Evolutionary conservation across 2,329 filamentous ascomycete species (phyloP), one percentile per base, ranked within the genome.

Genomic region (Alternaria conjuncta): DNA sequence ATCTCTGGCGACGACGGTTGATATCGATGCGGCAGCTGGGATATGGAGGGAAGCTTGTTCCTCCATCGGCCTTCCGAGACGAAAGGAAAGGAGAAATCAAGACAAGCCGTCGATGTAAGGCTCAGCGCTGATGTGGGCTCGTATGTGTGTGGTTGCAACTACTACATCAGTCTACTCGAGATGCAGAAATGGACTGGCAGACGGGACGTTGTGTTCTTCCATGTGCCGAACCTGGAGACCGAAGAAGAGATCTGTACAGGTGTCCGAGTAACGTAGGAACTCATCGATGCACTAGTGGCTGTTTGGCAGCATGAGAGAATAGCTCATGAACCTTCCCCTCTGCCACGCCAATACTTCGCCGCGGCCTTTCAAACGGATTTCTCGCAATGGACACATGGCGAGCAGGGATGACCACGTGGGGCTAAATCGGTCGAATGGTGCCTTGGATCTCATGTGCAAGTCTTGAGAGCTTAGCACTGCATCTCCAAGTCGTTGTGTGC

Each of bases 81-180:
- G 21, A 41, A 55, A 44, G 23, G 53, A n/a, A 44, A 44, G 21
- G 23, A 9, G 4, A 30, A 21, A 13, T 21, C n/a, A 21, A 44
- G 53, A 44, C 23, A 20, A 30, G 25, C 25, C 20, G 28, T 50
- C 25, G 7, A 50, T 0, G n/a, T 30, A 15, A 30, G 11, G n/a
- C 61, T 74, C n/a, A 82, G 75, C 28, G 75, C 81, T 46, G 80
- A 83, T 64, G 78, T 82, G 4, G 80, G 82, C 4, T 79, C 78
- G 23, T 83, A 78, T 68, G 69, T 83, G 6, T 84, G 82, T 70
- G 82, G 82, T 36, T 83, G 82, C 62, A 79, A 79, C n/a, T 83
- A 83, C 66, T 82, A 79, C 65, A 75, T 78, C 41, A 78, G 74
- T 26, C 65, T 84, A 63, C 43, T 69, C 36, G 67, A 74, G 63